Evolutionary conservation across 129 eudicot species (phyloP).

Genomic region (Arctium lappa): DNA sequence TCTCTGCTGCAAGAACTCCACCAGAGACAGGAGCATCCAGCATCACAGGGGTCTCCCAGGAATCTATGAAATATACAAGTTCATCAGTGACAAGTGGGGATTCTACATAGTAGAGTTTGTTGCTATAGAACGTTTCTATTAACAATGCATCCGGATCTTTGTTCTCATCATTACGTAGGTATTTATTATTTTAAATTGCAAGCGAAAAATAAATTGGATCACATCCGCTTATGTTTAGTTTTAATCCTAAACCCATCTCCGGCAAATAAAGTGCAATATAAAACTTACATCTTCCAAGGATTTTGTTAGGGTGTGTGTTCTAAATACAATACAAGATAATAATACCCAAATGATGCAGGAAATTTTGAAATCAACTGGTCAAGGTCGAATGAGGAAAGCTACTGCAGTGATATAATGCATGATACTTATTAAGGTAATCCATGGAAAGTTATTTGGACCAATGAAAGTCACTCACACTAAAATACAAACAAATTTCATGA

Average conservation of each 20-base stretch:
- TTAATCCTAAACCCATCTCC: background rate
- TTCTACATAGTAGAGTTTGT: background rate
- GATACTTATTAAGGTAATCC: background rate
- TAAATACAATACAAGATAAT: background rate
- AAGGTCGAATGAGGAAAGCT: background rate
- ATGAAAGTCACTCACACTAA: background rate
- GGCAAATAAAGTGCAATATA: background rate
- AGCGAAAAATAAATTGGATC: background rate
- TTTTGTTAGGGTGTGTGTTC: background rate
- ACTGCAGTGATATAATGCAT: background rate
- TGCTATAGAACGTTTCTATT: background rate
- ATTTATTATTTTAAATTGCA: background rate
- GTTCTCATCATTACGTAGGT: background rate
- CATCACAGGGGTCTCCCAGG: conserved; percentile 56
- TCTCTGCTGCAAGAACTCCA: conserved; percentile 86
- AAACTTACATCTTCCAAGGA: background rate
- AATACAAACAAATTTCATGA: background rate
- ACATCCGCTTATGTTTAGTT: background rate
- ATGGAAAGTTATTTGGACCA: background rate
- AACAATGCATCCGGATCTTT: background rate
- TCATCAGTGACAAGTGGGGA: conserved; percentile 3
- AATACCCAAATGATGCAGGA: background rate
- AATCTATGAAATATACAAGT: conserved; percentile 27
- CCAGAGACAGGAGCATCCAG: conserved; percentile 99
- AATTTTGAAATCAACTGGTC: background rate